Conservation (phyloP, 106 monocot genomes). For the Apostasia ramifera region DNA sequence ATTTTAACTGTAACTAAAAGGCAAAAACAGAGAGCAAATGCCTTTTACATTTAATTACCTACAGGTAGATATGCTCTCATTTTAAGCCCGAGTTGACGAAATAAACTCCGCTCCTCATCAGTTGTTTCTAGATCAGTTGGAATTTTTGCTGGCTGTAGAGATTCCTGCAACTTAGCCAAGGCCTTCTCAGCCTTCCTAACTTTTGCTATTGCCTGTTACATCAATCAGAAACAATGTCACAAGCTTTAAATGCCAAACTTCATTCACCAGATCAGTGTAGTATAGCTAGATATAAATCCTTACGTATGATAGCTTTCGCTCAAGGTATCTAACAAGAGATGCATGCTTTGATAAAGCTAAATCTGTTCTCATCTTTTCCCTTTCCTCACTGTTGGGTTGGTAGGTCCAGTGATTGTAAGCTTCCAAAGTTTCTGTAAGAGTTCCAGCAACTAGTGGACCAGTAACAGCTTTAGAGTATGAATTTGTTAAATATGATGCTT, state of each 20-base stretch:
- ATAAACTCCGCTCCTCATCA: slow-evolving; percentile 81
- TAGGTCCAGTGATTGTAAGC: slow-evolving; percentile 63
- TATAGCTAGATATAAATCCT: slow-evolving; percentile 11
- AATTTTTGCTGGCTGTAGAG: slow-evolving; percentile 64
- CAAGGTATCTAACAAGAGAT: slow-evolving; percentile 57
- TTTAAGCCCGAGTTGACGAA: slow-evolving; percentile 79
- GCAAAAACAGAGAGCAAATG: neutral
- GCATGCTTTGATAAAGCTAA: slow-evolving; percentile 54
- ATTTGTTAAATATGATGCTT: slow-evolving; percentile 37
- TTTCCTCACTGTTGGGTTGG: slow-evolving; percentile 42
- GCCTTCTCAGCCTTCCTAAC: slow-evolving; percentile 83
- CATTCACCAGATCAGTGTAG: neutral
- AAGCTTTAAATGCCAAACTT: neutral
- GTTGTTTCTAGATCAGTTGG: slow-evolving; percentile 94
- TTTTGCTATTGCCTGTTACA: slow-evolving; percentile 60
- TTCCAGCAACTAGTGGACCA: slow-evolving; percentile 70
- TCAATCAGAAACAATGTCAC: neutral
- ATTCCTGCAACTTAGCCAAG: slow-evolving; percentile 77
- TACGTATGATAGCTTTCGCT: slow-evolving; percentile 62
- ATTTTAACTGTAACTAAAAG: too few relatives aligned
- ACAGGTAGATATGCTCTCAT: slow-evolving; percentile 63
- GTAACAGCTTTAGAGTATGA: slow-evolving; percentile 19
- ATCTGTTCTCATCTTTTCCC: slow-evolving; percentile 48
- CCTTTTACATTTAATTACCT: slow-evolving; percentile 30
- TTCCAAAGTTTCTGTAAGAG: slow-evolving; percentile 75